Base-by-base conservation (phyloP, 2,329 filamentous ascomycete species). In the Talaromyces pinophilus region DNA sequence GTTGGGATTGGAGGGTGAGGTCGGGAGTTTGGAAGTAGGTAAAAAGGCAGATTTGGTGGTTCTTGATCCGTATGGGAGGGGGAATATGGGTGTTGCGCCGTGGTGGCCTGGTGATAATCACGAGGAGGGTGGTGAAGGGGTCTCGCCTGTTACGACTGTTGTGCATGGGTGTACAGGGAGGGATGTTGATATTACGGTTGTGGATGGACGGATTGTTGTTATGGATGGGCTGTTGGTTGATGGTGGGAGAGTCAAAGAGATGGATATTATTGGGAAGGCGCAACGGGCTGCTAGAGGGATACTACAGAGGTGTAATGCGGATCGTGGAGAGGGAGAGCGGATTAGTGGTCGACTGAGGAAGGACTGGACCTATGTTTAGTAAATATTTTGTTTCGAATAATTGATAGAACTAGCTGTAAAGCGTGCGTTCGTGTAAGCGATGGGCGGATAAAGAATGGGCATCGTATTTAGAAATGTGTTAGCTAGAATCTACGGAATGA, bases 111-210 rank as follows among this genome's bases (percentile, higher is more conserved):
- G 67, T 10, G 59, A 66, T 5, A 38, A 3, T 1, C 8, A 38
- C 4, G 35, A 38, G 5, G 54, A 57, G 1, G 17, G 30, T 7
- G 25, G 2, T 19, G 55, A 42, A 1, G 67, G 66, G 13, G 67
- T 70, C 2, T 70, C 59, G 7, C 78, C 79, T 1, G 71, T 81
- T 25, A 79, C 77, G 1, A 70, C 72, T 0, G 72, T 78, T 25
- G 79, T 82, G 1, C 81, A 80, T 67, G 75, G 75, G 0, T 79
- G 77, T 22, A 79, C 79, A 0, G 80, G 80, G 1, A 71, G 75
- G 6, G 79, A 82, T 72, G 78, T 81, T 1, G 75, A 80, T 46
- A 72, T 77, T 55, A 80, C 81, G 1, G 72, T 82, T 52, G 76
- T 82, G 7, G 77, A 82, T 71, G 80, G 79, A 7, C 73, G 76